Conservation (phyloP, 148 eudicot genomes). For the Fallopia convolvulus region DNA sequence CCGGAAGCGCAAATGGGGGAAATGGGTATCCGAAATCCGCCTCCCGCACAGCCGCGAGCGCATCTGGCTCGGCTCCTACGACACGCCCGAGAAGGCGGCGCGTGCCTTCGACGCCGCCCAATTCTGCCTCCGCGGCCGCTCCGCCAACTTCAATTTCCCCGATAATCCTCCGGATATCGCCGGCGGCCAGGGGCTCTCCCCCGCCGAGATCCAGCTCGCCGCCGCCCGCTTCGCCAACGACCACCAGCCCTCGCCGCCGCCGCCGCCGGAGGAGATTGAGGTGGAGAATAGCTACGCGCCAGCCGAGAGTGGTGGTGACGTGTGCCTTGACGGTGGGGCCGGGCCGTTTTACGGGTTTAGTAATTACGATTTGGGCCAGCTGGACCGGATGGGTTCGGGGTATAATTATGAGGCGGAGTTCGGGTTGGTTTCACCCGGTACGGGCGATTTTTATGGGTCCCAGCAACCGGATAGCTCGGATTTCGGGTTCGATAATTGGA, state of each 20-base stretch:
- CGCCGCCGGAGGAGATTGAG: neutral
- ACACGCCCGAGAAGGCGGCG: constrained; percentile 64
- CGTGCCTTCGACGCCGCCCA: constrained; percentile 91
- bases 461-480: constrained; percentile 25
- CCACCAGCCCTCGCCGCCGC: constrained; percentile 13
- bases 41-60: constrained; percentile 76
- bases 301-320: constrained; percentile 6
- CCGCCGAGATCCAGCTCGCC: constrained; percentile 46
- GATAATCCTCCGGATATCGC: constrained; percentile 51
- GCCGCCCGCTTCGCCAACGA: constrained; percentile 51
- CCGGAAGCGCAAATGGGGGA: constrained; percentile 85
- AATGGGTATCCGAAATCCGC: constrained; percentile 81
- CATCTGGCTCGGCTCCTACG: constrained; percentile 79
- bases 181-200: constrained; percentile 36
- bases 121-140: constrained; percentile 66
- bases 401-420: constrained; percentile 28
- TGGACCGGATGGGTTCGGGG: constrained; percentile 26
- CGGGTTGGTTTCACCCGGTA: constrained; percentile 21
- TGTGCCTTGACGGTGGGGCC: constrained; percentile 14
- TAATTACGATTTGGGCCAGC: constrained; percentile 21
- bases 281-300: neutral
- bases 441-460: constrained; percentile 22
- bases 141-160: constrained; percentile 76
- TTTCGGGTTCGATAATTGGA: constrained; percentile 5
- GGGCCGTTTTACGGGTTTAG: neutral